A percentile compares a stretch with the other conserved stretches of the same genome.
phyloP scores from a whole-genome alignment of 495 filamentous ascomycete species.

The Xylaria palmicola region DNA sequence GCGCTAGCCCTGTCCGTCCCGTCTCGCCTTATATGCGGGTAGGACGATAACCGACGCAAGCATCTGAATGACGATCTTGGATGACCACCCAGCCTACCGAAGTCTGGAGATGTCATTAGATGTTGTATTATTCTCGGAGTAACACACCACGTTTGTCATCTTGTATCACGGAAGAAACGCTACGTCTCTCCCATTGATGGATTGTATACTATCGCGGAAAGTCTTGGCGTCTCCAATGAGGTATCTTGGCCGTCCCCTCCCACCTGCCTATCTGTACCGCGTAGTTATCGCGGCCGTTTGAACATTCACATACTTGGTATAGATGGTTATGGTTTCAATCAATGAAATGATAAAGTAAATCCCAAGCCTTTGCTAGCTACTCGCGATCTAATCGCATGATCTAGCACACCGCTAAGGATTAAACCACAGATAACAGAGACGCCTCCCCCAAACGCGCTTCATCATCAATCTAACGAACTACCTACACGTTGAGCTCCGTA shows the following conservation, averaged over 20 bases:
- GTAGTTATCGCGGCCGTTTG: too few relatives aligned
- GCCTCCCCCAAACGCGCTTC: neutral
- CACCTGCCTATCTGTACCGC: neutral
- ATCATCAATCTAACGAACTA: too few relatives aligned
- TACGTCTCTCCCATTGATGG: neutral
- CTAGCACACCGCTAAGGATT: neutral
- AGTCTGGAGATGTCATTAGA: too few relatives aligned
- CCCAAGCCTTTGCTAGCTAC: neutral
- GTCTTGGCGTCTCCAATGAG: neutral
- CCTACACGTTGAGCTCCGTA: neutral
- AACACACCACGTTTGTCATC: neutral
- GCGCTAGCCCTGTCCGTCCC: too few relatives aligned
- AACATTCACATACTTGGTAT: neutral
- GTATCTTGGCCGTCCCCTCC: neutral
- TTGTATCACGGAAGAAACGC: neutral
- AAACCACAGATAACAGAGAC: neutral
- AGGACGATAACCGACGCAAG: too few relatives aligned
- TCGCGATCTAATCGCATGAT: neutral
- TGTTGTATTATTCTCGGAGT: too few relatives aligned
- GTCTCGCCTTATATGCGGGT: too few relatives aligned
- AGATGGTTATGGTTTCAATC: neutral
- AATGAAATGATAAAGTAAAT: neutral
- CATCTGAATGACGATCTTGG: too few relatives aligned
- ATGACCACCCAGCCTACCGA: too few relatives aligned
- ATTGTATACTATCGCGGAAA: neutral